phyloP scores from a whole-genome alignment of 2,329 filamentous ascomycete species.

The Pseudocercospora ulei region DNA sequence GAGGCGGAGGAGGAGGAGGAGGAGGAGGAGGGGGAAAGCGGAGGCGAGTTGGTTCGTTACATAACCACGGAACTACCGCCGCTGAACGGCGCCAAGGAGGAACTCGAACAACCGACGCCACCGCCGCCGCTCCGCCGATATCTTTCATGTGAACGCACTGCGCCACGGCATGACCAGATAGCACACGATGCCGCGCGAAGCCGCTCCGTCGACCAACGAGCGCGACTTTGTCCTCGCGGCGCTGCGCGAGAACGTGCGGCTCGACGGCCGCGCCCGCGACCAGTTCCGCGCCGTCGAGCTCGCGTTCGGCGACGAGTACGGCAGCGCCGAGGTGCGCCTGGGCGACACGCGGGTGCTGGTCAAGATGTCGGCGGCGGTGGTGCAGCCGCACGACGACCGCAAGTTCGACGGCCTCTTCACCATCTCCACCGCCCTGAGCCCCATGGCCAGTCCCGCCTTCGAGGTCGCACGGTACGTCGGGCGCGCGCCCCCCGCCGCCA shows the following conservation, averaged over 20 bases:
- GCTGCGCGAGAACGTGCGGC: constrained; percentile 65
- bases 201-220: constrained; percentile 80
- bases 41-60: no score
- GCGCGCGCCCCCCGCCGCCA: no score
- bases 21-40: no score
- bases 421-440: constrained; percentile 80
- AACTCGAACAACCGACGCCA: no score
- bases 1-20: no score
- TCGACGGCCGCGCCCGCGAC: constrained; percentile 75
- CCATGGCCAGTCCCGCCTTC: constrained; percentile 84
- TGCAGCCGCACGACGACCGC: constrained; percentile 72
- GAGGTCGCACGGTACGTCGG: constrained; percentile 60
- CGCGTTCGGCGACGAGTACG: constrained; percentile 81
- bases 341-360: constrained; percentile 87
- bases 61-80: no score
- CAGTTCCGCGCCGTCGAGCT: constrained; percentile 69
- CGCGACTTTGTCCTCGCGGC: constrained; percentile 76
- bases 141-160: no score
- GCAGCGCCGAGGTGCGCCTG: constrained; percentile 73
- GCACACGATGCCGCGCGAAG: constrained; percentile 74
- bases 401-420: constrained; percentile 94
- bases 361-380: constrained; percentile 79
- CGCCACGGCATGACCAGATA: no score
- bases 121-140: no score
- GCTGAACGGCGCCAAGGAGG: no score